Percentiles rank a stretch among this genome's conserved stretches.
Evolutionary conservation across 2,329 filamentous ascomycete genomes (phyloP).

Genomic region (Coniosporium tulheliwenetii): DNA sequence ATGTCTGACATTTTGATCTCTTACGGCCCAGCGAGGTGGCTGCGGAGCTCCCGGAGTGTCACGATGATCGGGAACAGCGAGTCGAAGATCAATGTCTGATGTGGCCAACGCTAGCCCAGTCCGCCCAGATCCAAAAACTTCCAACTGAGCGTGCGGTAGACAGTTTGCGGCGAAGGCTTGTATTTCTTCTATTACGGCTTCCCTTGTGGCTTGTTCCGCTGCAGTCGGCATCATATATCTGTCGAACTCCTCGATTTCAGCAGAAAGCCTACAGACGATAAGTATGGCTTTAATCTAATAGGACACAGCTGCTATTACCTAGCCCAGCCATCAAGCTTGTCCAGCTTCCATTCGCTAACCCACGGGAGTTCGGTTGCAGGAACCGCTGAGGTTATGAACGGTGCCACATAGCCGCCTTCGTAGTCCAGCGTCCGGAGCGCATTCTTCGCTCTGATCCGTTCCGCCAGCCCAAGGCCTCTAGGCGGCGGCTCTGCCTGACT

Average conservation of each 20-base stretch:
- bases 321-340: background rate
- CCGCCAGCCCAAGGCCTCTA: too few species aligned
- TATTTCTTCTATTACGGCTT: slow-evolving; percentile 16
- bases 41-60: too few species aligned
- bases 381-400: background rate
- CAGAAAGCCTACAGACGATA: slow-evolving; percentile 12
- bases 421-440: background rate
- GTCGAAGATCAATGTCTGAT: slow-evolving; percentile 39
- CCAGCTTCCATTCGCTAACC: background rate
- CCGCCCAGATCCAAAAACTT: slow-evolving; percentile 37
- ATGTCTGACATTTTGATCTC: slow-evolving; percentile 1
- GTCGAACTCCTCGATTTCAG: slow-evolving; percentile 32
- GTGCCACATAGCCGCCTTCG: background rate
- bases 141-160: slow-evolving; percentile 13
- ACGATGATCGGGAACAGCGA: slow-evolving; percentile 10
- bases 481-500: background rate
- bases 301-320: slow-evolving; percentile 1
- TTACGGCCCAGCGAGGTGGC: slow-evolving; percentile 8
- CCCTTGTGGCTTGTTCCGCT: slow-evolving; percentile 24
- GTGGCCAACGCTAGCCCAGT: slow-evolving; percentile 35
- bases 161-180: slow-evolving; percentile 10
- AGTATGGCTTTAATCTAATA: background rate
- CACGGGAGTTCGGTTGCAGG: background rate
- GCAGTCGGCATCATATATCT: slow-evolving; percentile 26
- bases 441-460: too few species aligned